Conservation (phyloP, 139 green algal genomes). For the Volvox africanus region DNA sequence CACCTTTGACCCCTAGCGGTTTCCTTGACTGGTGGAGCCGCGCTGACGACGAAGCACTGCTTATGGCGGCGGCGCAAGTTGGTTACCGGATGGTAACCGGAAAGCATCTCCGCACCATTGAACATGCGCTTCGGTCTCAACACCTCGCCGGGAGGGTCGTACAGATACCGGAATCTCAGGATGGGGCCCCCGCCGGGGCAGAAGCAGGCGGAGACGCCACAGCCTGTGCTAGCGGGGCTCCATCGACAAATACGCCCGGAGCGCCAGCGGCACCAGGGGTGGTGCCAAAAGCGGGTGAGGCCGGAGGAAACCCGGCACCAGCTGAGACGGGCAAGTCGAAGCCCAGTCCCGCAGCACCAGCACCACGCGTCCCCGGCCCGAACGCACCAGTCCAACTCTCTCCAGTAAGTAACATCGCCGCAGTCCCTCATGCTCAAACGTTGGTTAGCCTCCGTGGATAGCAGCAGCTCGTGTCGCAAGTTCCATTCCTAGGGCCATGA, state of each 20-base stretch:
- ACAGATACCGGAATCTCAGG: neutral
- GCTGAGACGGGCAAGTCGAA: neutral
- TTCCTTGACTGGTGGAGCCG: constrained; percentile 19
- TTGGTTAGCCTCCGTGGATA: neutral
- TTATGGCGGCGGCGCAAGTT: neutral
- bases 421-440: neutral
- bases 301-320: neutral
- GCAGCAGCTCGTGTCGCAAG: no score
- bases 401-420: neutral
- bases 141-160: neutral
- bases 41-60: constrained; percentile 17
- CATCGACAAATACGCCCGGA: no score
- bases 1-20: neutral
- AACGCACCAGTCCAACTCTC: neutral
- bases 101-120: neutral
- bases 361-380: neutral
- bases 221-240: neutral
- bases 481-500: neutral
- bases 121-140: neutral
- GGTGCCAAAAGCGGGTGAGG: neutral
- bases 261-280: neutral
- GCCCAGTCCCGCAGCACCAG: neutral
- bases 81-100: constrained; percentile 16
- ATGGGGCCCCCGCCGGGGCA: neutral
- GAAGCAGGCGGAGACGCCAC: no score